Conservation (phyloP, 768 basidiomycete species). For the Xerocomus potaroensis region DNA sequence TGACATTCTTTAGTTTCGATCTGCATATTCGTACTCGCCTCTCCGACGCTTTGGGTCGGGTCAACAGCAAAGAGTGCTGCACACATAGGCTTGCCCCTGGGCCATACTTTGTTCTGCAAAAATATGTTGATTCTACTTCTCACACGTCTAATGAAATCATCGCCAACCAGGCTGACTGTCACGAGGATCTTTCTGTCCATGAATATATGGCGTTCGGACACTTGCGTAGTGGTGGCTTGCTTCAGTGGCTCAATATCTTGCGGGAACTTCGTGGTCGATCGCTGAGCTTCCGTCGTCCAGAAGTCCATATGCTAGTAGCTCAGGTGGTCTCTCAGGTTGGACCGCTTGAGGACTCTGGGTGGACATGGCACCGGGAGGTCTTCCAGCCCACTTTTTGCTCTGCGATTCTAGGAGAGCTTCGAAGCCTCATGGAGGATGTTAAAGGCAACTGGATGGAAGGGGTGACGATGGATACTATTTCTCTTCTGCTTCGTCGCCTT, state of each 20-base stretch:
- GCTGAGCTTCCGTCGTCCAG: slow-evolving; percentile 36
- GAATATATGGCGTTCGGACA: slow-evolving; percentile 43
- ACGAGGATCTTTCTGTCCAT: slow-evolving; percentile 36
- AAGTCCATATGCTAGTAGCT: slow-evolving; percentile 38
- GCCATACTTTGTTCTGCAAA: slow-evolving; percentile 34
- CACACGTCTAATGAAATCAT: slow-evolving; percentile 42
- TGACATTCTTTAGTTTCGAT: slow-evolving; percentile 32
- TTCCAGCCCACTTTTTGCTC: slow-evolving; percentile 27
- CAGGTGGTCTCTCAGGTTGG: slow-evolving; percentile 45
- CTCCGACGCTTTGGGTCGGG: slow-evolving; percentile 5
- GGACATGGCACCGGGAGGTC: slow-evolving; percentile 43
- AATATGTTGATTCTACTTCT: slow-evolving; percentile 30
- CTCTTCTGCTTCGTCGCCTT: slow-evolving; percentile 33
- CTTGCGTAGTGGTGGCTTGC: slow-evolving; percentile 38
- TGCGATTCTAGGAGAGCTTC: slow-evolving; percentile 33
- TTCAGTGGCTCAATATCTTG: slow-evolving; percentile 51
- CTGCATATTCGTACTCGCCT: slow-evolving; percentile 6
- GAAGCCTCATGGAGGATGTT: slow-evolving; percentile 32
- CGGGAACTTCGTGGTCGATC: slow-evolving; percentile 37
- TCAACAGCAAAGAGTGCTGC: slow-evolving; percentile 20
- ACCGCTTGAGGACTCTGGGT: slow-evolving; percentile 11
- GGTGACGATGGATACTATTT: slow-evolving; percentile 29
- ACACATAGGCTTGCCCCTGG: slow-evolving; percentile 30
- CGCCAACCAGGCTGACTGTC: slow-evolving; percentile 40
- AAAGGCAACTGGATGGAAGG: slow-evolving; percentile 39